Conservation (phyloP, 2,329 filamentous ascomycete genomes). For the Calonectria honghensis region DNA sequence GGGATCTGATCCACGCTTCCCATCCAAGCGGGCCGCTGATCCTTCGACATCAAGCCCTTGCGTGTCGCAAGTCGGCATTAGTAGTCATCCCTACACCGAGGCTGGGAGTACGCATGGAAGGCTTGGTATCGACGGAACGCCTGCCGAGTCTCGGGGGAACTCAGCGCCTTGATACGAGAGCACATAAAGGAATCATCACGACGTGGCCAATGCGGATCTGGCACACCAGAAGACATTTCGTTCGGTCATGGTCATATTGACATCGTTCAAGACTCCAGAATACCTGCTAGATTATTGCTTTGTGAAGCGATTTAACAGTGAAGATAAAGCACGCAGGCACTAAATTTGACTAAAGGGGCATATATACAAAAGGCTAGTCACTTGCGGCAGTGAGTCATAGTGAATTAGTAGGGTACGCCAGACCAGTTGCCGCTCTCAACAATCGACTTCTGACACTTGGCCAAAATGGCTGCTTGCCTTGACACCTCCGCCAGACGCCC, state of each 20-base stretch:
- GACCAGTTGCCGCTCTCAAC: conserved; percentile 56
- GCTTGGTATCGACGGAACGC: neutral
- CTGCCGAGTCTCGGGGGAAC: conserved; percentile 1
- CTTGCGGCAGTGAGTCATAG: neutral
- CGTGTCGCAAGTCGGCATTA: conserved; percentile 31
- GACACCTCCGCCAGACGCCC: conserved; percentile 85
- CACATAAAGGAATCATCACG: conserved; percentile 6
- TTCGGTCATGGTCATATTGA: conserved; percentile 22
- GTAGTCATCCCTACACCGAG: conserved; percentile 19
- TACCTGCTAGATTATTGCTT: conserved; percentile 5
- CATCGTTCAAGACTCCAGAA: conserved; percentile 12
- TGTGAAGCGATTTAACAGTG: neutral
- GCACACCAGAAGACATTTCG: neutral
- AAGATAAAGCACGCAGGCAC: neutral
- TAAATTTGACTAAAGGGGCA: conserved; percentile 30
- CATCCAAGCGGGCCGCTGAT: conserved; percentile 35
- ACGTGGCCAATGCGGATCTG: neutral
- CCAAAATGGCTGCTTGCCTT: conserved; percentile 84
- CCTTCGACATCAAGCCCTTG: conserved; percentile 26
- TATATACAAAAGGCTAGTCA: conserved; percentile 38
- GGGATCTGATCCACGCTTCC: conserved; percentile 32
- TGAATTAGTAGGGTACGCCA: conserved; percentile 45
- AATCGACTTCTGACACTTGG: conserved; percentile 80
- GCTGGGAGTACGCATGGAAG: conserved; percentile 2
- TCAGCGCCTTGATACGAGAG: neutral